Evolutionary conservation across 306 rosid species (phyloP), one percentile per base, ranked within the genome.

Genomic region (Arachis hypogaea): DNA sequence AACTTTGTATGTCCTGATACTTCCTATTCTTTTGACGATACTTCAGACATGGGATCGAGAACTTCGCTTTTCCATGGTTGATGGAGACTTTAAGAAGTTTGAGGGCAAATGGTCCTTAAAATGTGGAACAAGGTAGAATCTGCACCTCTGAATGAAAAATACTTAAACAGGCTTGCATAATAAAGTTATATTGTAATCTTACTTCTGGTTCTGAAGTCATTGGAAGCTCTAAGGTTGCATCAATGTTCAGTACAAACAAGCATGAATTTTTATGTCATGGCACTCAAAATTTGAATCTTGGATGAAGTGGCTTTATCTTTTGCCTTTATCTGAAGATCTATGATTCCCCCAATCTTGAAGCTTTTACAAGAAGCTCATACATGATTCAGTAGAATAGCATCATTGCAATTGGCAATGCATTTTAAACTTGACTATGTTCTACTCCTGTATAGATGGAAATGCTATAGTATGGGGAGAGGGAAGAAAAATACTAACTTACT

Each of bases 51-150:
- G 82, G 82, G 85, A 86, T 72, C 94, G 94, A 68, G 94, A 91
- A 73, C 98, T 94, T 62, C 93, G 68, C 69, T 94, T 94, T 78
- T 94, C 93, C 68, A 91, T 94, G 98, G 98, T 94, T 70, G 98
- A 94, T 77, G 97, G 98, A 66, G 98, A 94, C 81, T 94, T 88
- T 52, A 94, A 91, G 81, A 92, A 91, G 85, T 94, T 89, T 80
- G 97, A 94, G 69, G 98, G 98, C 41, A 91, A 94, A 88, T 94
- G 98, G 98, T 87, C 87, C 9, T 77, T 91, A 59, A 89, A 90
- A 80, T 90, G 89, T 71, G 93, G 93, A 73, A 83, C 79, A 62
- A 85, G 97, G 98, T 89, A 78, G 61, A 72, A 67, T 69, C 55
- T 57, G 29, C 28, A 22, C 50, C 66, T 81, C 74, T 80, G 49